A percentile compares a stretch with the other conserved stretches of the same genome.
Evolutionary conservation across 2,329 filamentous ascomycete species (phyloP).

Genomic region (Taxawa tesnikishii): DNA sequence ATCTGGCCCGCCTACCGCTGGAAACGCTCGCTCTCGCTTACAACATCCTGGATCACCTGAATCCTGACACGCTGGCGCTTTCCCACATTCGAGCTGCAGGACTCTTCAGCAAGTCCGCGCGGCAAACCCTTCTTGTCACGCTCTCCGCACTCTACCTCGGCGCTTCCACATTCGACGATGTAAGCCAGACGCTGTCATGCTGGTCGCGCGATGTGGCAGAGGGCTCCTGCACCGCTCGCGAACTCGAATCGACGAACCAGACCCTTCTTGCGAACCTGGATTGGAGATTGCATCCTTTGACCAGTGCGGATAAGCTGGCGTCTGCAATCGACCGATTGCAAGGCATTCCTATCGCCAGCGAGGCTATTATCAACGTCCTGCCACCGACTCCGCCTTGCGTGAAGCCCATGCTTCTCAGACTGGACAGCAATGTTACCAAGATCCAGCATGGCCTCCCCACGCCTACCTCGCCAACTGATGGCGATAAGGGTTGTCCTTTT

Average conservation of each 20-base stretch:
- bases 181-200: constrained; percentile 10
- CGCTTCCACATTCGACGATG: constrained; percentile 15
- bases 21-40: constrained; percentile 17
- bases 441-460: constrained; percentile 5
- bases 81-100: no score
- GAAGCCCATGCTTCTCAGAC: constrained; percentile 4
- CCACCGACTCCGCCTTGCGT: not conserved
- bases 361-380: not conserved
- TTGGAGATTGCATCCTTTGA: constrained; percentile 14
- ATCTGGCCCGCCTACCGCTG: constrained; percentile 13
- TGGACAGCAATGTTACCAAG: constrained; percentile 1
- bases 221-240: constrained; percentile 8
- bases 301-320: constrained; percentile 4
- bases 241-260: constrained; percentile 11
- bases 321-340: not conserved
- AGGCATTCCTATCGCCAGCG: not conserved
- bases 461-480: no score
- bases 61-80: no score
- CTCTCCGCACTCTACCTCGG: constrained; percentile 15
- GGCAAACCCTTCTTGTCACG: constrained; percentile 13
- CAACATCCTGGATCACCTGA: constrained; percentile 17
- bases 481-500: no score
- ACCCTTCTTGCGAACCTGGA: constrained; percentile 13
- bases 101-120: no score
- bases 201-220: constrained; percentile 14